Conservation (phyloP, 2,329 filamentous ascomycete genomes). For the Neobulgaria alba region DNA sequence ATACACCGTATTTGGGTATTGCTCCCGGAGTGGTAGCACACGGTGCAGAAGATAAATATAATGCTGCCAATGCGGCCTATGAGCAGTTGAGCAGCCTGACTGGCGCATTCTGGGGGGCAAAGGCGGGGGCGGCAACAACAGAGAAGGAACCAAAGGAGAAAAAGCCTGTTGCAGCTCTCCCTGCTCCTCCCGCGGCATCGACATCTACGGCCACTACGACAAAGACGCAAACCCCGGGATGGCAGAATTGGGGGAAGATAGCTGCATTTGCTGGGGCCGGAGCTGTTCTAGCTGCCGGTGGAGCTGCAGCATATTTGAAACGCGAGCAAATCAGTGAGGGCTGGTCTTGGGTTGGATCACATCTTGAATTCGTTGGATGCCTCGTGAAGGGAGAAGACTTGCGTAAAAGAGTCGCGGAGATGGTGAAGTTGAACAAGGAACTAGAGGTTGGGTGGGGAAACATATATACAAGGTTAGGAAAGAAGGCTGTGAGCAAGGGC, state of each 20-base stretch:
- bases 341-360: constrained; percentile 75
- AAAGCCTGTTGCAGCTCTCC: constrained; percentile 30
- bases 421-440: constrained; percentile 56
- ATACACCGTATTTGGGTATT: constrained; percentile 85
- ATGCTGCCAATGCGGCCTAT: constrained; percentile 61
- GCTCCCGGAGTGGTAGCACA: constrained; percentile 76
- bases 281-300: constrained; percentile 71
- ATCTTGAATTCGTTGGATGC: constrained; percentile 89
- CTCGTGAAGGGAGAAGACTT: constrained; percentile 78
- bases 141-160: constrained; percentile 21
- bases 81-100: constrained; percentile 56
- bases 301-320: constrained; percentile 78
- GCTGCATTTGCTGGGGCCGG: constrained; percentile 82
- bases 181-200: constrained; percentile 32
- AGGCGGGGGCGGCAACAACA: constrained; percentile 26
- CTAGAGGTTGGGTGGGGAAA: constrained; percentile 73
- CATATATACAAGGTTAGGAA: constrained; percentile 77
- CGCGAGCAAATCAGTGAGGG: constrained; percentile 71
- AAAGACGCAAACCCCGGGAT: constrained; percentile 37
- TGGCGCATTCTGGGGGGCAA: constrained; percentile 56
- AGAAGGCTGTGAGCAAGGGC: constrained; percentile 48
- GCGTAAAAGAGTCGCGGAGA: constrained; percentile 58
- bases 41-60: constrained; percentile 79
- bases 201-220: no score
- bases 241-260: constrained; percentile 77